Evolutionary conservation across 805 yeast species (phyloP), one percentile per base, ranked within the genome.

Genomic region (Saturnispora mendoncae): DNA sequence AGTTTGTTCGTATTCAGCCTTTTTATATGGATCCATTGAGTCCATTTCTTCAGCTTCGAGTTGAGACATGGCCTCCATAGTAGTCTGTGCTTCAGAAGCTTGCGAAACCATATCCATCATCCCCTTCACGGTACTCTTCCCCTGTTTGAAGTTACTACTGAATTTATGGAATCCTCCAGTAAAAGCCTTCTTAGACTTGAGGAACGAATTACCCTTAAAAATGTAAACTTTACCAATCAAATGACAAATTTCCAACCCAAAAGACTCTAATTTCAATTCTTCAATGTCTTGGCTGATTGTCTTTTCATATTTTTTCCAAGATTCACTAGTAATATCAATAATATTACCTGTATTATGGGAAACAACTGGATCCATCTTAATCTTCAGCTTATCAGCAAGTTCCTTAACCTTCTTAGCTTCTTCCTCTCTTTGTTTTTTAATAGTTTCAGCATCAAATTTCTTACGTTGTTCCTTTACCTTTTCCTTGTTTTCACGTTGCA

Each of bases 251-350:
- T 84, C 87, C 25, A 82, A 61, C n/a, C 94, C 94, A 61, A 84
- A 84, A 18, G 90, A 81, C 58, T 84, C 92, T 76, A 80, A 74
- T 51, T 82, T 83, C 48, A 84, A 66, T 23, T 78, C 67, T 55
- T 88, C 92, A 13, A 94, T 95, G 60, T 92, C 97, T 53, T 80
- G 77, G 46, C 69, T 70, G 50, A 84, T 71, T 57, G 83, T 80
- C 42, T 68, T 69, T 45, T 70, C 64, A 58, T 86, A 90, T 18
- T 69, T 60, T 28, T 64, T 63, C 46, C 72, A 68, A 9, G 58
- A 66, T 29, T 65, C 61, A 65, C 65, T 65, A 36, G 67, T 70
- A 3, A 33, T 35, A 30, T 47, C 43, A 15, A 72, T 61, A 45
- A 65, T 70, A 3, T 51, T 54, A 19, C 49, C 42, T 1, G 70